Base-by-base conservation (phyloP, 306 rosid species). In the Cucurbita maxima region DNA sequence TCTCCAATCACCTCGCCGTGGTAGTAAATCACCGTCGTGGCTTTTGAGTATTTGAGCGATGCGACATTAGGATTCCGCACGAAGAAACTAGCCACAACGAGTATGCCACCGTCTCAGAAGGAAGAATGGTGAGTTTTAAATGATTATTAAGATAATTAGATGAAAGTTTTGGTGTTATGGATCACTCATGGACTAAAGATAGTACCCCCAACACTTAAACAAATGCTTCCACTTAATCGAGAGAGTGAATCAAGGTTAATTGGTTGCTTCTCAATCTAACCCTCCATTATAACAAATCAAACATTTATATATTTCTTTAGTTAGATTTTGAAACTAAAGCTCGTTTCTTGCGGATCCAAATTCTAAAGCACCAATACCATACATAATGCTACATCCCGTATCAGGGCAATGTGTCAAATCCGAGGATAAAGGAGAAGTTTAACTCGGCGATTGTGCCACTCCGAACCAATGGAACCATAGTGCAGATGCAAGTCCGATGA, bases 1-100 rank as follows among this genome's bases (percentile, higher is more conserved):
- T 79, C 72, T 0, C 87, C 90, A 34, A 83, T 78, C 34, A 7
- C 71, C 4, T 3, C 40, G 15, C 44, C 71, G 11, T 6, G 64
- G 77, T 74, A 81, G 53, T 52, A 75, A 58, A 83, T 63, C 15
- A 5, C 8, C 1, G 78, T 81, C 13, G 79, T 70, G 20, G 84
- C 41, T 58, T 76, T 75, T 1, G 41, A 55, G 57, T 58, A 86
- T 55, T 56, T 76, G 60, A 74, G 83, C 45, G 87, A 77, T 2
- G 78, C 90, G 8, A 13, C 75, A 82, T 86, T 86, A 3, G 90
- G 87, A 55, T 86, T 86, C 6, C 78, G 55, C 62, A 86, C 79
- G 5, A 77, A 81, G 19, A 86, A 74, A 12, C 69, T 73, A 1
- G 81, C 87, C 22, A 77, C 19, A 8, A 83, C 34, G 4, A 81